Conservation (phyloP, 345 rosid species). For the Sonneratia caseolaris region DNA sequence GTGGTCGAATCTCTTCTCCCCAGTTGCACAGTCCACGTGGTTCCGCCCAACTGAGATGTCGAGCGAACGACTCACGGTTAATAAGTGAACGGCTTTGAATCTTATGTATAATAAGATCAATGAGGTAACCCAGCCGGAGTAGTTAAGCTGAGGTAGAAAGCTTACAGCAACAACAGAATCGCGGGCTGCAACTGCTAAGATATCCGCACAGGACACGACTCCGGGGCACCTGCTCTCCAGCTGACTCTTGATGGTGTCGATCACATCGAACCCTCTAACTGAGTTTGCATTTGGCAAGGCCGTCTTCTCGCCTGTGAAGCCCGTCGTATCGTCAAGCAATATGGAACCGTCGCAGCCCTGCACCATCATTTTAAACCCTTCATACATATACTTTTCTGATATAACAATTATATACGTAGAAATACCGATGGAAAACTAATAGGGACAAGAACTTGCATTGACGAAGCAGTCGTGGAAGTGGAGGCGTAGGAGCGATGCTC, state of each 20-base stretch:
- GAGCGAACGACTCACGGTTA: background rate
- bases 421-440: no score
- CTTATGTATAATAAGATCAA: no score
- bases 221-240: constrained; percentile 19
- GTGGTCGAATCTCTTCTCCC: constrained; percentile 41
- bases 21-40: constrained; percentile 28
- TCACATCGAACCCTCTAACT: constrained; percentile 11
- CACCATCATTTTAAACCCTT: background rate
- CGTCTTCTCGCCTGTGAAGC: constrained; percentile 14
- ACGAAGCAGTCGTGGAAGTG: constrained; percentile 51
- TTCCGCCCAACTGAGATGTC: constrained; percentile 34
- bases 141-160: no score
- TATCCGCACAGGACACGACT: constrained; percentile 18
- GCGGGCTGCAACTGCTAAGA: constrained; percentile 16
- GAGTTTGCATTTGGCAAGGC: constrained; percentile 10
- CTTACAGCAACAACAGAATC: constrained; percentile 14
- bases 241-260: constrained; percentile 14
- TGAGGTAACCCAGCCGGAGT: no score
- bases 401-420: no score
- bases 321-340: constrained; percentile 12
- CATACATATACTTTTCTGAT: no score
- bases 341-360: constrained; percentile 22
- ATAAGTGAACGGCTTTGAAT: no score
- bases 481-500: constrained; percentile 31
- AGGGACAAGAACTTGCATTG: constrained; percentile 15